phyloP scores from a whole-genome alignment of 192 early-diverging fungal species.

The Gorgonomyces haynaldii region DNA sequence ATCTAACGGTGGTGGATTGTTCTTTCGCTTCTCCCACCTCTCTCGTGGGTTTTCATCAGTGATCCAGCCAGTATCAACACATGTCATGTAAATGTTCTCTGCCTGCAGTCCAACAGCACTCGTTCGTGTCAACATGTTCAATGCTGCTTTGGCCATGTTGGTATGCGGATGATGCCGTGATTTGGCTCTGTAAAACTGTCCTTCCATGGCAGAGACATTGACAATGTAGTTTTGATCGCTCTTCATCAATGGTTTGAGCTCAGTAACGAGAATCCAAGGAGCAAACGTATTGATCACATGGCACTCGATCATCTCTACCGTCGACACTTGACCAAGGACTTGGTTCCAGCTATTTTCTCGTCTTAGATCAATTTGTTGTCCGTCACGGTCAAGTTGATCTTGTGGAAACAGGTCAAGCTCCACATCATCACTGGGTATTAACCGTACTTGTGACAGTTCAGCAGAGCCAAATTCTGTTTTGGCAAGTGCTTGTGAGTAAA shows the following conservation, averaged over 20 bases:
- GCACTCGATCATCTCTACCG: slow-evolving; percentile 48
- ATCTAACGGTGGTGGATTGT: slow-evolving; percentile 37
- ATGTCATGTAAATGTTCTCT: slow-evolving; percentile 41
- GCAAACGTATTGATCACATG: slow-evolving; percentile 49
- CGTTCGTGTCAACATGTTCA: slow-evolving; percentile 52
- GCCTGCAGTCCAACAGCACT: slow-evolving; percentile 30
- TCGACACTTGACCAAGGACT: slow-evolving; percentile 35
- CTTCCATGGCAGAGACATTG: slow-evolving; percentile 48
- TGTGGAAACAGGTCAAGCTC: slow-evolving; percentile 23
- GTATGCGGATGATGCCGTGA: slow-evolving; percentile 32
- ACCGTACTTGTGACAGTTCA: slow-evolving; percentile 26
- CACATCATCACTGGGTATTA: slow-evolving; percentile 20
- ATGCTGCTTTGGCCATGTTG: slow-evolving; percentile 38
- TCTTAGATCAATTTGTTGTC: slow-evolving; percentile 42
- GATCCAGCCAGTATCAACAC: slow-evolving; percentile 51
- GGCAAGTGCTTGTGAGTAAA: neutral
- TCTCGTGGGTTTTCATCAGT: slow-evolving; percentile 46
- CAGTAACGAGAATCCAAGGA: slow-evolving; percentile 41
- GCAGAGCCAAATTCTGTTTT: slow-evolving; percentile 19
- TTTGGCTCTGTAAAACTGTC: slow-evolving; percentile 46
- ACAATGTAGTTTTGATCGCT: slow-evolving; percentile 25
- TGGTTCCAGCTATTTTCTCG: slow-evolving; percentile 36
- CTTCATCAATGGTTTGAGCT: slow-evolving; percentile 40
- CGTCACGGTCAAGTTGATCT: slow-evolving; percentile 38
- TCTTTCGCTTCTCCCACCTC: slow-evolving; percentile 25